Conservation (phyloP, 75 land plant genomes). For the Picea glauca region DNA sequence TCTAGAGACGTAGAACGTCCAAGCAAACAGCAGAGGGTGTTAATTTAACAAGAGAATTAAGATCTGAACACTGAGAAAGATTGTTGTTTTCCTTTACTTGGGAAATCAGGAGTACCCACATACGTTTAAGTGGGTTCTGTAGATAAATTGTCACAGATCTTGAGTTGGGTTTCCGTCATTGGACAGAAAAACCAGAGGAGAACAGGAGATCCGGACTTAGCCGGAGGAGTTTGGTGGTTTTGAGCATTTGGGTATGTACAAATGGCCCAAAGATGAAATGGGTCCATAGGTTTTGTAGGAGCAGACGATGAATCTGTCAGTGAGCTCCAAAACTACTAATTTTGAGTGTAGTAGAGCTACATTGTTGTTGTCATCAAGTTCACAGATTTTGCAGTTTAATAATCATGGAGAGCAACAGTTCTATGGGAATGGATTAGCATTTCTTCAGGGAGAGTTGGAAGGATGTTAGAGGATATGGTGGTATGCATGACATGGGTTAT, state of each 20-base stretch:
- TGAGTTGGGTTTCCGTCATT: too few relatives aligned
- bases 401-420: not conserved
- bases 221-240: not conserved
- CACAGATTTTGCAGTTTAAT: not conserved
- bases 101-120: too few relatives aligned
- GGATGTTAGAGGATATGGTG: not conserved
- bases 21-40: too few relatives aligned
- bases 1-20: too few relatives aligned
- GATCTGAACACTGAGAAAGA: too few relatives aligned
- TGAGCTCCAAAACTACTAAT: not conserved
- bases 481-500: not conserved
- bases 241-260: not conserved
- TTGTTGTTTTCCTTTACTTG: too few relatives aligned
- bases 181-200: too few relatives aligned
- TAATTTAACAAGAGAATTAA: too few relatives aligned
- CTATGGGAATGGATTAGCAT: not conserved
- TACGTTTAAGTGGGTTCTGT: too few relatives aligned
- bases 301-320: not conserved
- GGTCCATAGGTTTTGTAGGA: not conserved
- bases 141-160: too few relatives aligned
- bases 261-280: not conserved
- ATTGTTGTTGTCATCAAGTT: not conserved
- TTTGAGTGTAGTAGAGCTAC: not conserved
- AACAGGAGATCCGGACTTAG: too few relatives aligned
- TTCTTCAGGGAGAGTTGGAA: constrained; percentile 1